Conservation (phyloP, 179 eudicot genomes). For the Vitellaria paradoxa region DNA sequence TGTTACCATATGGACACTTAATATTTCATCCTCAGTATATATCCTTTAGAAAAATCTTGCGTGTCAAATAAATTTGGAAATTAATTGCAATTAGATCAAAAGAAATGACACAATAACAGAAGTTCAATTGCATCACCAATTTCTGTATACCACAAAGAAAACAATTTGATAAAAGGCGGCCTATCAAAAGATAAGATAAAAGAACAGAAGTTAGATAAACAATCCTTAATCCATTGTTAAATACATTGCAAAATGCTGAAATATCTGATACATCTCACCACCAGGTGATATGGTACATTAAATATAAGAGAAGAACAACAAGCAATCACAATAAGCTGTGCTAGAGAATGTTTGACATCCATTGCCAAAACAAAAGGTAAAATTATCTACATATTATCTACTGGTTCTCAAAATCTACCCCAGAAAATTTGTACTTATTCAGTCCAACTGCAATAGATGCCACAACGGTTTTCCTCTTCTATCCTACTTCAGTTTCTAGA, state of each 20-base stretch:
- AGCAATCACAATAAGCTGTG: not conserved
- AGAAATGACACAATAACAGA: not conserved
- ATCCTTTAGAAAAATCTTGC: not conserved
- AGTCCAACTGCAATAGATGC: too few species aligned
- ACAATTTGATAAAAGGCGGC: not conserved
- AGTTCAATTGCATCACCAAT: not conserved
- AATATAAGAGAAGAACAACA: not conserved
- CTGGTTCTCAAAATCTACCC: too few species aligned
- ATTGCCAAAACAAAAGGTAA: not conserved
- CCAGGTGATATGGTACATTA: not conserved
- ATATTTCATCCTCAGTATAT: not conserved
- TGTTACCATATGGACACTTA: not conserved
- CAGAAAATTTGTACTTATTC: too few species aligned
- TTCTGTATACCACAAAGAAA: too few species aligned
- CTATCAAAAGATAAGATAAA: not conserved
- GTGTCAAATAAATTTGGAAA: not conserved
- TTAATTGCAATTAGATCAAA: not conserved
- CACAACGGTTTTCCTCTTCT: too few species aligned
- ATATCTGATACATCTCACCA: not conserved
- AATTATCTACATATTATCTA: too few species aligned
- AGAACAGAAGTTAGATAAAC: not conserved
- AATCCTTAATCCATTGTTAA: not conserved
- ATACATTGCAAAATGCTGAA: not conserved
- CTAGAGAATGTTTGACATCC: not conserved
- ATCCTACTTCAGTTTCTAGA: too few species aligned